phyloP scores from a whole-genome alignment of 352 stramenopile genomes.

The Pythium apleroticum region DNA sequence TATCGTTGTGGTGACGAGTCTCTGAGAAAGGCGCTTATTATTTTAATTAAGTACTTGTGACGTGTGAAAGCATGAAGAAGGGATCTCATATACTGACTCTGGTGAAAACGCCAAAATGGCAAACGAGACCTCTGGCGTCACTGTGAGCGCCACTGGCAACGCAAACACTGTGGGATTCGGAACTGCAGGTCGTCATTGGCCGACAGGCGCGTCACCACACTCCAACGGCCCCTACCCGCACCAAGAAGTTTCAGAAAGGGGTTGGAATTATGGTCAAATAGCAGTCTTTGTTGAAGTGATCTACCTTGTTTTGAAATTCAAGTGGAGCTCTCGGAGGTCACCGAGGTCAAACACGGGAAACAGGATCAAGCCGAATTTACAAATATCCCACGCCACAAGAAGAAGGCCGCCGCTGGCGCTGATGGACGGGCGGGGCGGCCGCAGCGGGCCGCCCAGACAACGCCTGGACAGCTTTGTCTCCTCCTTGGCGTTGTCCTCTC shows the following conservation, averaged over 20 bases:
- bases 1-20: no score
- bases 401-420: not conserved
- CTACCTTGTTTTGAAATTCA: not conserved
- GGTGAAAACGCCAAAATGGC: no score
- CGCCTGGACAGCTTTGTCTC: no score
- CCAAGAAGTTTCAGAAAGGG: not conserved
- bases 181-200: no score
- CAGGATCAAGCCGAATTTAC: not conserved
- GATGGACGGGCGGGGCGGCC: not conserved
- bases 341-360: not conserved
- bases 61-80: no score
- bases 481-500: not conserved
- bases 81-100: no score
- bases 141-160: no score
- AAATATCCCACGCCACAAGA: not conserved
- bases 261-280: not conserved
- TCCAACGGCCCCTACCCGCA: not conserved
- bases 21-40: no score
- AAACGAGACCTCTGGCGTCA: no score
- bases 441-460: not conserved
- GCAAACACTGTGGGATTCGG: no score
- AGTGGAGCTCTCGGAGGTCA: not conserved
- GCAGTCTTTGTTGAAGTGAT: not conserved
- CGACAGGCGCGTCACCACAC: not conserved
- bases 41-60: no score